These are phyloP conservation scores for Aurantiochytrium sp. DNA, from an alignment of 108 stramenopile genomes.

Conservation along the genomic window DNA sequence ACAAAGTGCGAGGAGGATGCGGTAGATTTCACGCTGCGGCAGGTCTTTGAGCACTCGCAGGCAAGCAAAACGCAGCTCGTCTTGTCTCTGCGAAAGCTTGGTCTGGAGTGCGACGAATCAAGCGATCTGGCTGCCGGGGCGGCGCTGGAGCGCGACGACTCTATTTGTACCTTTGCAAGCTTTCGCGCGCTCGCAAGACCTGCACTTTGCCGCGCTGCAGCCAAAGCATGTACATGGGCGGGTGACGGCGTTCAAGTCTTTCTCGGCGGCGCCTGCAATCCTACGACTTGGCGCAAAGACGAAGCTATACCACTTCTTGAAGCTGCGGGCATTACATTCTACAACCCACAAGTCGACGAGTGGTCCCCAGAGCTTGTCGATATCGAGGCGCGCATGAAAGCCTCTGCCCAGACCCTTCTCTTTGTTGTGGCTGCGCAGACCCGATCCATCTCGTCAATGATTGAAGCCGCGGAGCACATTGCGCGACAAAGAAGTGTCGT, in stretches of 20 bases:
- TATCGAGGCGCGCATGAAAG: background rate
- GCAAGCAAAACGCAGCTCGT: background rate
- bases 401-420: background rate
- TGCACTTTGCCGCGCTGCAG: background rate
- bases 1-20: no score
- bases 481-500: background rate
- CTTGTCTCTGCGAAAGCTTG: background rate
- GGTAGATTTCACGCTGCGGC: no score
- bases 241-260: background rate
- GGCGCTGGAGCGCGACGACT: background rate
- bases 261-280: conserved; percentile 20
- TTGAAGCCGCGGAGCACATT: conserved; percentile 24
- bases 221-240: background rate
- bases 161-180: background rate
- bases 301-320: background rate
- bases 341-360: conserved; percentile 20
- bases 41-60: no score
- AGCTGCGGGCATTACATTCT: background rate
- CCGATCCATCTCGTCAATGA: conserved; percentile 2
- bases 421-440: background rate
- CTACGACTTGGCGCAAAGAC: conserved; percentile 22
- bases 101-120: background rate
- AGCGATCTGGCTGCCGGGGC: background rate
- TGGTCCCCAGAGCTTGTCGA: background rate
- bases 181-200: background rate